phyloP scores from a whole-genome alignment of 169 alveolate species.

The Pseudocohnilembus persalinus region DNA sequence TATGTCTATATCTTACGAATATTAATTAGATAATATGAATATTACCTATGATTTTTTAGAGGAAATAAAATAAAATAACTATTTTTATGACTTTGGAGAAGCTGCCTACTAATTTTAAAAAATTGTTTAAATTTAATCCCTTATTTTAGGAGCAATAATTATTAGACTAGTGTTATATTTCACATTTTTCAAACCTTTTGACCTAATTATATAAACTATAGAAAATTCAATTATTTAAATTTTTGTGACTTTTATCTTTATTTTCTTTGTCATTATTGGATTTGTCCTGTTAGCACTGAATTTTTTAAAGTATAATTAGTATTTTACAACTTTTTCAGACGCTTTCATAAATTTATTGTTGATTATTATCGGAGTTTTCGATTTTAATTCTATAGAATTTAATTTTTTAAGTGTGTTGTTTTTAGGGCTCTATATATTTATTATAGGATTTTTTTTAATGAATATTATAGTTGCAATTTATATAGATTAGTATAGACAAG shows the following conservation, averaged over 20 bases:
- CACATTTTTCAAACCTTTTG: background rate
- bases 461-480: background rate
- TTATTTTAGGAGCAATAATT: background rate
- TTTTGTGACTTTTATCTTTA: too few species aligned
- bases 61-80: too few species aligned
- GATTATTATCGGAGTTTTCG: background rate
- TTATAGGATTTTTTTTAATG: background rate
- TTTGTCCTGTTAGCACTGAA: background rate
- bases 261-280: background rate
- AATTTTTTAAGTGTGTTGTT: background rate
- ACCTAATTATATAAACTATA: background rate
- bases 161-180: background rate
- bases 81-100: background rate
- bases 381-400: background rate
- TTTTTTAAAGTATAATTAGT: background rate
- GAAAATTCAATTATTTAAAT: background rate
- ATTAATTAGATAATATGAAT: background rate
- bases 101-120: background rate
- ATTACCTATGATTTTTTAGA: background rate
- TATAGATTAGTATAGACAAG: background rate
- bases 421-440: too few species aligned
- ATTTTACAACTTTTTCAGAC: too few species aligned
- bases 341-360: too few species aligned
- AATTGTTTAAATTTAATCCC: too few species aligned
- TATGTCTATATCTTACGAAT: background rate